Evolutionary conservation across 768 basidiomycete genomes (phyloP), one percentile per base, ranked within the genome.

Genomic region (Termitomyces sp.): DNA sequence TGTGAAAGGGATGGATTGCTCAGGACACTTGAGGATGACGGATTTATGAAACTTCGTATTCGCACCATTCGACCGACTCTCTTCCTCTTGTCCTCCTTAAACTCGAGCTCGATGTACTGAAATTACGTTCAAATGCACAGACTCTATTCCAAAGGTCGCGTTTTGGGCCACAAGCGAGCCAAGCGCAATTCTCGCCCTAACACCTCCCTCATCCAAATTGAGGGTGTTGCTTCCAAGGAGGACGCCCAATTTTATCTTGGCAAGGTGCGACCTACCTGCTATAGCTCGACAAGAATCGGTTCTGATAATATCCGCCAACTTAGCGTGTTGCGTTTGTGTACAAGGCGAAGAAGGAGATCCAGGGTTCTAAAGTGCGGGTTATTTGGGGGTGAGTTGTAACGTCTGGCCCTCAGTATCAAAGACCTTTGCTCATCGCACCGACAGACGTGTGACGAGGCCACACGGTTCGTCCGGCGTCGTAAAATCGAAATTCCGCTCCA

Each of bases 171-270:
- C 91, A 98, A 98, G 81, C 92, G 97, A 63, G 94, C 92, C 61
- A 98, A 98, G 81, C 89, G 94, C 71, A 98, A 98, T 84, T 82
- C 90, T 58, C 84, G 88, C 70, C 94, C 94, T 70, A 96, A 96
- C 82, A 97, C 94, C 61, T 92, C 93, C 55, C 87, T 99, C 67
- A 76, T 99, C 68, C 94, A 96, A 77, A 92, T 99, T 71, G 97
- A 99, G 80, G 96, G 96, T 70, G 94, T 98, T 57, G 84, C 86
- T 63, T 87, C 78, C 68, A 92, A 94, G 77, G 85, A 96, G 78
- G 94, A 96, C 70, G 92, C 95, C 41, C 88, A 93, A 72, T 96
- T 94, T 77, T 99, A 99, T 84, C 86, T 98, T 62, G 97, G 97
- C 71, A 99, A 99, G 90, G 94, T 97, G 66, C 66, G 84, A 68